These are phyloP conservation scores for Dalbergia oliveri DNA, from an alignment of 306 rosid species.

Conservation along the genomic window DNA sequence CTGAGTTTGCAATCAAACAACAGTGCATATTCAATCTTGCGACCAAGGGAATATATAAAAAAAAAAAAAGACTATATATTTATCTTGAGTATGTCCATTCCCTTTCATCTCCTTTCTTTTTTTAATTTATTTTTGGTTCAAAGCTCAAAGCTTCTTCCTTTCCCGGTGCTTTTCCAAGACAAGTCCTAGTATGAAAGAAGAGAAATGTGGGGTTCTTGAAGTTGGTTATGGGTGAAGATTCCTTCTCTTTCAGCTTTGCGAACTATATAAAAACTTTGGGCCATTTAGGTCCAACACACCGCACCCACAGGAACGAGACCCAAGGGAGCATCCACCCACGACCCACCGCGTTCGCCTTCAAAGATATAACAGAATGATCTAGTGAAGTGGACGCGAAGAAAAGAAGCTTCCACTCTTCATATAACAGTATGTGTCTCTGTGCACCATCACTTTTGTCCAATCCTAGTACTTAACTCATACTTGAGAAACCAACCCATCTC, in stretches of 20 bases:
- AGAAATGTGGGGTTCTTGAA: constrained; percentile 28
- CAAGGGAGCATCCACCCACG: constrained; percentile 56
- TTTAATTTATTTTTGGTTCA: neutral
- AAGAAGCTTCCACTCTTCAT: constrained; percentile 72
- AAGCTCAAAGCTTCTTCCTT: constrained; percentile 23
- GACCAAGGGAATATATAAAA: constrained; percentile 6
- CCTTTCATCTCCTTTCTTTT: too few species aligned
- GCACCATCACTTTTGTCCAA: neutral
- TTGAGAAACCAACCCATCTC: constrained; percentile 22
- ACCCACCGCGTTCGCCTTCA: constrained; percentile 64
- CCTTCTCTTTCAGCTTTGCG: constrained; percentile 49
- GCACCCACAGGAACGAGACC: constrained; percentile 23
- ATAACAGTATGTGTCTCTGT: neutral
- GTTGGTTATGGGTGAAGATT: constrained; percentile 54
- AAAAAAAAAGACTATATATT: neutral
- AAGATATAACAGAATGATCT: constrained; percentile 58
- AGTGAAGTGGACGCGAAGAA: constrained; percentile 99
- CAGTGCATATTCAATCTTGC: constrained; percentile 33
- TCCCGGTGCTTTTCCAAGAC: constrained; percentile 23
- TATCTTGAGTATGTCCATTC: neutral
- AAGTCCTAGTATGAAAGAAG: neutral
- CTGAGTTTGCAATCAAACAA: constrained; percentile 12
- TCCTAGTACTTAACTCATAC: constrained; percentile 31
- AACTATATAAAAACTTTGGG: neutral
- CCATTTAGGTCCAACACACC: constrained; percentile 28